A percentile compares a stretch with the other conserved stretches of the same genome.
Evolutionary conservation across 176 grass and related monocot genomes (phyloP).

Genomic region (Areca catechu): DNA sequence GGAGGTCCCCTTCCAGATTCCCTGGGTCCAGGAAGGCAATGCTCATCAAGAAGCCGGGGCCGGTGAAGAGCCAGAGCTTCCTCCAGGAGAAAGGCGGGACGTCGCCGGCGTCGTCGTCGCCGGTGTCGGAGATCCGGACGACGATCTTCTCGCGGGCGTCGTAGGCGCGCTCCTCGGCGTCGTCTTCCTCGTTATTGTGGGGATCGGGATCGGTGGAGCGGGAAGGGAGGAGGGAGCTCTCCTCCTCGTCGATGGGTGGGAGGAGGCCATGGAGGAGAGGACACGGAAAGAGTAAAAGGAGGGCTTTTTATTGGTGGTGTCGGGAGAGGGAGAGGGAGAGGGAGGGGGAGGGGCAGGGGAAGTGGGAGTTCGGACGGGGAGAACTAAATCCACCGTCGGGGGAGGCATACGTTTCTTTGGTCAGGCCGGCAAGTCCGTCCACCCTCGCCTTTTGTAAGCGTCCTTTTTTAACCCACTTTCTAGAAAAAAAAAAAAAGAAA

Average conservation of each 20-base stretch:
- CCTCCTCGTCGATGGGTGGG: conserved; percentile 23
- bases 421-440: no score
- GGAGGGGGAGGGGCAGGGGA: background rate
- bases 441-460: no score
- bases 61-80: conserved; percentile 93
- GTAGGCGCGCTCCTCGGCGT: conserved; percentile 64
- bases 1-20: conserved; percentile 95
- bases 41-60: conserved; percentile 91
- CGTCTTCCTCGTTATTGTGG: conserved; percentile 16
- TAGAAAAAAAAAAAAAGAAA: no score
- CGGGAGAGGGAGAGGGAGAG: background rate
- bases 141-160: conserved; percentile 63
- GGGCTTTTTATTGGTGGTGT: background rate
- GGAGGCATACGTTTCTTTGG: no score
- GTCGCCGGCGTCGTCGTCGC: background rate
- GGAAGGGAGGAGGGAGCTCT: conserved; percentile 38
- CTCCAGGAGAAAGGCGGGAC: conserved; percentile 73
- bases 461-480: no score
- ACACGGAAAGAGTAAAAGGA: background rate
- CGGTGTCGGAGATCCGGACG: conserved; percentile 15
- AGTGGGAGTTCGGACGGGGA: background rate
- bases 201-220: background rate
- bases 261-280: background rate
- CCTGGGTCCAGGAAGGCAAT: conserved; percentile 98
- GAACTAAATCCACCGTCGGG: background rate